These are phyloP conservation scores for Vitis hybrid DNA, from an alignment of 177 flowering plant species.

Conservation along the genomic window DNA sequence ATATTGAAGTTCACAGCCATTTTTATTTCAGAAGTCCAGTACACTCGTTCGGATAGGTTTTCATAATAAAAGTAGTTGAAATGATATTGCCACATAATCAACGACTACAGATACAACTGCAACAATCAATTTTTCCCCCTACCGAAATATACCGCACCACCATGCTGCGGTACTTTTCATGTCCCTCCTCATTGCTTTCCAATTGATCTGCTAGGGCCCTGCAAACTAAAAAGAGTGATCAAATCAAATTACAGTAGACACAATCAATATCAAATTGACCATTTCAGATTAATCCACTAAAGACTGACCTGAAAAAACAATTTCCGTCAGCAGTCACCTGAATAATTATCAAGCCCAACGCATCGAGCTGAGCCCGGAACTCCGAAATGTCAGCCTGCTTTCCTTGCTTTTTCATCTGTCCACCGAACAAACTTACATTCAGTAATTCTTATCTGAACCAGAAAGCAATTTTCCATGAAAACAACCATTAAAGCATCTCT, in stretches of 20 bases:
- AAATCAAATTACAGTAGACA: constrained; percentile 1
- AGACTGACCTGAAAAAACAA: constrained; percentile 87
- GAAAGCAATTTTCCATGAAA: not conserved
- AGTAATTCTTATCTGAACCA: not conserved
- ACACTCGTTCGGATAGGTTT: too few relatives aligned
- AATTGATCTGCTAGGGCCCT: constrained; percentile 91
- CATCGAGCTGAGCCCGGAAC: constrained; percentile 72
- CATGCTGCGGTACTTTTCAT: constrained; percentile 69
- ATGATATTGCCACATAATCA: too few relatives aligned
- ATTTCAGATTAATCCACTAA: constrained; percentile 2
- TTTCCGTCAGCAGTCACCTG: constrained; percentile 90
- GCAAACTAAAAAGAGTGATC: constrained; percentile 19
- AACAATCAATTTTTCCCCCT: not conserved
- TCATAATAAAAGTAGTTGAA: not conserved
- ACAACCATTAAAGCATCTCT: not conserved
- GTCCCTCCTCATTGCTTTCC: constrained; percentile 82
- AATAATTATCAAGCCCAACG: constrained; percentile 61
- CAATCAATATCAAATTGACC: not conserved
- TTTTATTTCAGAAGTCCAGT: too few relatives aligned
- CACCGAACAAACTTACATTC: not conserved
- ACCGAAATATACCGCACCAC: constrained; percentile 74
- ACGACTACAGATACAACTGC: not conserved
- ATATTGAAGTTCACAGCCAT: too few relatives aligned
- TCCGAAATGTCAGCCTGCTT: constrained; percentile 56
- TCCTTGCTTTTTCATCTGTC: constrained; percentile 56